phyloP scores from a whole-genome alignment of 305 asterid genomes.

The Stenogyne calaminthoides region DNA sequence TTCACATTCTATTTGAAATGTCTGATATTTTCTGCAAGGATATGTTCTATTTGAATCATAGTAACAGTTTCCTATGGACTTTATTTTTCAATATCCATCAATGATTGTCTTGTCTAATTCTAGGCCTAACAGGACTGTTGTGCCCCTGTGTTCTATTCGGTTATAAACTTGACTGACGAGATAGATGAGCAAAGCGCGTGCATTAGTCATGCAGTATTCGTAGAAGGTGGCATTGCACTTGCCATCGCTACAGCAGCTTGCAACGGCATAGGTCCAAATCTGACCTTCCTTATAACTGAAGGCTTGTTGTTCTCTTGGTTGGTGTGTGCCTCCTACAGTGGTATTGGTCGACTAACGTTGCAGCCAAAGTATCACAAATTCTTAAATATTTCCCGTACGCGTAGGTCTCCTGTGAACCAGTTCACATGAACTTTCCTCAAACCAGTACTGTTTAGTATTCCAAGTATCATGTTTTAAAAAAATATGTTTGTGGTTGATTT shows the following conservation, averaged over 20 bases:
- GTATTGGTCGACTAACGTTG: constrained; percentile 70
- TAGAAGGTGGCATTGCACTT: constrained; percentile 80
- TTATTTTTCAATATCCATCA: background rate
- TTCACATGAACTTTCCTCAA: too few species aligned
- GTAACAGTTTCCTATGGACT: constrained; percentile 2
- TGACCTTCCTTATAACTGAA: constrained; percentile 63
- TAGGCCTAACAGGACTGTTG: constrained; percentile 68
- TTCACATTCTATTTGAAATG: background rate
- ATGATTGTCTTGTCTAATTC: background rate
- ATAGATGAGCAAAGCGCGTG: constrained; percentile 56
- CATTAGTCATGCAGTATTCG: constrained; percentile 57
- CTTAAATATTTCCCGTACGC: background rate
- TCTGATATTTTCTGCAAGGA: too few species aligned
- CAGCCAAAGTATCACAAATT: constrained; percentile 64
- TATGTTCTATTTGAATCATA: too few species aligned
- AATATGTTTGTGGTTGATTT: constrained; percentile 11
- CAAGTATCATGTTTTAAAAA: background rate
- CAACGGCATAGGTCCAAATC: constrained; percentile 72
- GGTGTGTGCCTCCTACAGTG: constrained; percentile 83
- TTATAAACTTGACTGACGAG: constrained; percentile 57
- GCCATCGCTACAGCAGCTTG: constrained; percentile 66
- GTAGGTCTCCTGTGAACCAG: too few species aligned
- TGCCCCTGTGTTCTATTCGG: constrained; percentile 84
- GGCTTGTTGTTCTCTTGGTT: constrained; percentile 83
- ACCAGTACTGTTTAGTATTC: too few species aligned